Conservation (phyloP, 1,284 basidiomycete genomes). For the Trichosporon faecale region DNA sequence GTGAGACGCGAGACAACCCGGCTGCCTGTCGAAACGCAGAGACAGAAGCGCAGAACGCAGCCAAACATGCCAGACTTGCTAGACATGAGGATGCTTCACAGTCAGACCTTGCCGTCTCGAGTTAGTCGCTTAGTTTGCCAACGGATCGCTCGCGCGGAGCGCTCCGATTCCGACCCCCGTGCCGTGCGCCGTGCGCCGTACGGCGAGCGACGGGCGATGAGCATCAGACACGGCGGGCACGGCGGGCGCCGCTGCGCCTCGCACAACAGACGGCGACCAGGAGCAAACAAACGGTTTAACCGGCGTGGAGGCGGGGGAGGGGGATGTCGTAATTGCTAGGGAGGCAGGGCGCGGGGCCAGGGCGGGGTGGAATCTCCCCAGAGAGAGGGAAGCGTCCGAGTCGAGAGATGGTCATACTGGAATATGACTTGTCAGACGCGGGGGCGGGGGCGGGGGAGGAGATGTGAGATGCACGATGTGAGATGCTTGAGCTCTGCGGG, state of each 20-base stretch:
- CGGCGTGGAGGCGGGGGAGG: not conserved
- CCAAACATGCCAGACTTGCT: not conserved
- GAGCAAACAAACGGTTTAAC: not conserved
- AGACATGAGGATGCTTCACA: not conserved
- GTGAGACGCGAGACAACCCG: not conserved
- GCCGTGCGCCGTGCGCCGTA: not conserved
- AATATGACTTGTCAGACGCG: not conserved
- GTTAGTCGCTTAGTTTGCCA: not conserved
- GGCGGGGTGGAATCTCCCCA: not conserved
- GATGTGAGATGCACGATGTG: not conserved
- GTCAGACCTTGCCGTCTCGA: not conserved
- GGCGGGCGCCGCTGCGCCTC: not conserved
- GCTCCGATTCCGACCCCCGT: not conserved
- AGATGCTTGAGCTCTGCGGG: not conserved
- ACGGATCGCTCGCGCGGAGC: not conserved
- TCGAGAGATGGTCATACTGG: not conserved
- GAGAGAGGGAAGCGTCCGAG: not conserved
- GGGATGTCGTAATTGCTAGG: not conserved
- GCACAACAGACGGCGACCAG: not conserved
- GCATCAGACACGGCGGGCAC: not conserved
- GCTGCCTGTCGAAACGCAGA: too few relatives aligned
- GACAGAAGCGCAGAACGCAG: too few relatives aligned
- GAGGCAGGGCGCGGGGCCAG: not conserved
- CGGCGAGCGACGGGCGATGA: not conserved
- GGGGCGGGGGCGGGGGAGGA: not conserved